Evolutionary conservation across 2,329 filamentous ascomycete species (phyloP), one percentile per base, ranked within the genome.

Genomic region (Lasiodiplodia hormozganensis): DNA sequence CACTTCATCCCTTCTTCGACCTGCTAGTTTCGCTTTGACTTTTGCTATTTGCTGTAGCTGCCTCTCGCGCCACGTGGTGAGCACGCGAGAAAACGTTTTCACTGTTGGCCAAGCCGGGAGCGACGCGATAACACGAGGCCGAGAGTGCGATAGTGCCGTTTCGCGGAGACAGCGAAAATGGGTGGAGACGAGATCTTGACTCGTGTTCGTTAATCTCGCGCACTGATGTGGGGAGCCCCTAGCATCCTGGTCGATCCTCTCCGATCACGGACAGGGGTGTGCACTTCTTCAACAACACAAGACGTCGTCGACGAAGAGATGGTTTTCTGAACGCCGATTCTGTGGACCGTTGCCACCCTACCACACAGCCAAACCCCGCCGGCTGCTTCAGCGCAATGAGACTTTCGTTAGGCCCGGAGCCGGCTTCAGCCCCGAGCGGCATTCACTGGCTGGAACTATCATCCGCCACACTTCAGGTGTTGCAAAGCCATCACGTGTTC

Each of bases 231-330:
- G 60, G 43, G 47, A 38, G 21, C 36, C 28, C 53, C 53, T 56
- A 34, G 53, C 28, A 57, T 57, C 53, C 36, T 31, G 36, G 56
- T 47, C 43, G 47, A 64, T 64, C 60, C 60, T 21, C 18, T 64
- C 60, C n/a, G 60, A 64, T 64, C 60, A 64, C 23, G 43, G n/a
- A 52, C 60, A 64, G 47, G 60, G 60, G 60, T 47, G 43, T 11
- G 43, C 14, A 10, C 25, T 21, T 25, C 34, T 43, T 36, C 12
- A n/a, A 28, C 57, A 14, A 3, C 23, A 16, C n/a, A 43, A 14
- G 14, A 23, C 28, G 4, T 28, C 28, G 28, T 28, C 28, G 28
- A 28, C 28, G 28, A 28, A 28, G 28, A 28, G 28, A 4, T 21
- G 21, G 18, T 43, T 23, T 8, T 10, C 8, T 34, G 0, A 7